Conservation (phyloP, 768 basidiomycete species). For the Mycena capillaripes region DNA sequence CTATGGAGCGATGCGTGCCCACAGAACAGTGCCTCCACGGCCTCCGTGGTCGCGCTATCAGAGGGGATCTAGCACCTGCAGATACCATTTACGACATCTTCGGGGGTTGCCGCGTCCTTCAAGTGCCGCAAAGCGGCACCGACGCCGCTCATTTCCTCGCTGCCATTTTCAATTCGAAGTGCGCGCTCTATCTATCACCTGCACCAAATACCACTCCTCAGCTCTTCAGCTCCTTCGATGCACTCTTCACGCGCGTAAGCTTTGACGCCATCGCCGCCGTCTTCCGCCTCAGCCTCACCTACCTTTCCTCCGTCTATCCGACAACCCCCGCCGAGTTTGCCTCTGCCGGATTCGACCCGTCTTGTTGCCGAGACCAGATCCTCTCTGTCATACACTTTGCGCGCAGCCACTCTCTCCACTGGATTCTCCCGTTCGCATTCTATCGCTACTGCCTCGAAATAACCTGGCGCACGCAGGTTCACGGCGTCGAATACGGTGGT, state of each 20-base stretch:
- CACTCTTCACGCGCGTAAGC: neutral
- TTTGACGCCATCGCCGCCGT: constrained; percentile 21
- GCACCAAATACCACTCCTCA: neutral
- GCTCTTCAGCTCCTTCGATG: constrained; percentile 2
- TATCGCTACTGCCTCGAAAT: constrained; percentile 18
- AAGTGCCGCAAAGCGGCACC: neutral
- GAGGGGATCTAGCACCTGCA: no score
- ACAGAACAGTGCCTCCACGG: no score
- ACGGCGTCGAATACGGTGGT: constrained; percentile 14
- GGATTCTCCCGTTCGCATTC: neutral
- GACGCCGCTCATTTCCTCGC: constrained; percentile 1
- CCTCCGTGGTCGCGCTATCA: no score
- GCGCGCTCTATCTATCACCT: neutral
- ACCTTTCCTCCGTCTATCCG: constrained; percentile 3
- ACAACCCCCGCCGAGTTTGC: neutral
- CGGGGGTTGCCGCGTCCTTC: neutral
- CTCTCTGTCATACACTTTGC: neutral
- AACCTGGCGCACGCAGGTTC: neutral
- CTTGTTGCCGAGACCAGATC: constrained; percentile 11
- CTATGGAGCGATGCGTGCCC: no score
- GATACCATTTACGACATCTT: neutral
- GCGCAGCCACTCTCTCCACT: neutral
- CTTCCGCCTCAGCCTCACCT: neutral
- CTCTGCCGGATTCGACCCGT: neutral
- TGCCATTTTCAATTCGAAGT: constrained; percentile 14